These are phyloP conservation scores for Phytopythium sindhum DNA, from an alignment of 352 stramenopile species.

Conservation along the genomic window DNA sequence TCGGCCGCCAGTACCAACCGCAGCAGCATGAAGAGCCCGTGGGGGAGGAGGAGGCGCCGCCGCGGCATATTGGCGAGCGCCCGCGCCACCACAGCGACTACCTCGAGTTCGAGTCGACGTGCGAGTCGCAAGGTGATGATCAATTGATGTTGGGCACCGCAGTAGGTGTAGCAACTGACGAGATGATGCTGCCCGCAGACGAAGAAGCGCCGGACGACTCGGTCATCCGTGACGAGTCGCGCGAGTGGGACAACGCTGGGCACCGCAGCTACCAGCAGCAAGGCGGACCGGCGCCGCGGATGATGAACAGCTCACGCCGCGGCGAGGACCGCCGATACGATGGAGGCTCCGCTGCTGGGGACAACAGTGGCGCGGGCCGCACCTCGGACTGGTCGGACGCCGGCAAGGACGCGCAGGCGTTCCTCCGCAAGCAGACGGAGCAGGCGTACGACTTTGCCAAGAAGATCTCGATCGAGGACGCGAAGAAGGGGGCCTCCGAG, in stretches of 20 bases:
- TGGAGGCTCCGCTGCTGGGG: conserved; percentile 8
- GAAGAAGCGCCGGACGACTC: conserved; percentile 21
- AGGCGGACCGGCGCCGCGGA: conserved; percentile 8
- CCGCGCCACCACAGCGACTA: conserved; percentile 36
- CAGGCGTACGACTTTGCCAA: conserved; percentile 87
- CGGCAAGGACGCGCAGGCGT: conserved; percentile 54
- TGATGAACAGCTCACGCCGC: background rate
- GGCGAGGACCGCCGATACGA: conserved; percentile 29
- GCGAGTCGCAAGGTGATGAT: conserved; percentile 40
- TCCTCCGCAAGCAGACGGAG: conserved; percentile 80
- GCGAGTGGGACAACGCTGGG: conserved; percentile 13
- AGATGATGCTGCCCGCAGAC: conserved; percentile 14
- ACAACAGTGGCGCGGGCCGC: conserved; percentile 4
- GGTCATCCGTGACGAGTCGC: conserved; percentile 15
- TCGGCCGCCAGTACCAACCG: background rate
- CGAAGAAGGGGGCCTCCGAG: conserved; percentile 74
- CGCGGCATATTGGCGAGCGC: conserved; percentile 8
- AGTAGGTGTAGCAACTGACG: background rate
- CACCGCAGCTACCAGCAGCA: conserved; percentile 26
- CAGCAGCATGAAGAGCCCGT: conserved; percentile 33
- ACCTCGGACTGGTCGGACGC: conserved; percentile 31
- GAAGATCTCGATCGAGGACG: conserved; percentile 85
- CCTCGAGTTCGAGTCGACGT: conserved; percentile 53
- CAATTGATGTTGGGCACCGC: background rate
- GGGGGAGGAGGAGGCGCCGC: conserved; percentile 37